Evolutionary conservation across 2,329 filamentous ascomycete species (phyloP), one percentile per base, ranked within the genome.

Genomic region (Neofusicoccum kwambonambiense): DNA sequence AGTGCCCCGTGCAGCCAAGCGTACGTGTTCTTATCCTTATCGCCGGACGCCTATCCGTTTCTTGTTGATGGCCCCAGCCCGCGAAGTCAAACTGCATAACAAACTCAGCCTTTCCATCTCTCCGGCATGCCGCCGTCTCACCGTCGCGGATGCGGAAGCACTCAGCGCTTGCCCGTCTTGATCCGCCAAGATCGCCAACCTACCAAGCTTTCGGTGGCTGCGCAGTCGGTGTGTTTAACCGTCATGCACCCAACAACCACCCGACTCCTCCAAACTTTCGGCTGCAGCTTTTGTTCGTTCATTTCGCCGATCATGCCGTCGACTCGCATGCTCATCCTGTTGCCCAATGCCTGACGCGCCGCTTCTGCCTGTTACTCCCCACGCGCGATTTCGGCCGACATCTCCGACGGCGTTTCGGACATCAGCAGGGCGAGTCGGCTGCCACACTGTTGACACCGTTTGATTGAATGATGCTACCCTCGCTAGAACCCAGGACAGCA

Each of bases 21-120:
- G 41, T 60, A 47, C 56, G 56, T 22, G 56, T 19, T 37, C 56
- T 60, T 60, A 47, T 60, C 56, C 56, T 60, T 60, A 47, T 60
- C 56, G 56, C 42, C 56, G 50, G 50, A 39, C 50, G 49, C 50
- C 50, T 19, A 11, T 37, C 31, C 50, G 50, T 51, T 51, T 51
- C 47, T 34, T 13, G 13, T 34, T 34, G 54, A 58, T 54, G 51
- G 51, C 35, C 35, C 51, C 41, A 22, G 22, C 56, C 54, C n/a
- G 15, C 37, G 15, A 52, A 52, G 31, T 34, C 31, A 52, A 37
- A 39, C 39, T 27, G 34, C 19, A 31, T 19, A 27, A 37, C 45
- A 62, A 51, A 8, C 45, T 42, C 58, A 41, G 42, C 58, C 35
- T 51, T 19, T 49, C 31, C 42, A 19, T 37, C 44, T 47, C 34